Conservation (phyloP, 768 basidiomycete species). For the Calocybe cyanea region DNA sequence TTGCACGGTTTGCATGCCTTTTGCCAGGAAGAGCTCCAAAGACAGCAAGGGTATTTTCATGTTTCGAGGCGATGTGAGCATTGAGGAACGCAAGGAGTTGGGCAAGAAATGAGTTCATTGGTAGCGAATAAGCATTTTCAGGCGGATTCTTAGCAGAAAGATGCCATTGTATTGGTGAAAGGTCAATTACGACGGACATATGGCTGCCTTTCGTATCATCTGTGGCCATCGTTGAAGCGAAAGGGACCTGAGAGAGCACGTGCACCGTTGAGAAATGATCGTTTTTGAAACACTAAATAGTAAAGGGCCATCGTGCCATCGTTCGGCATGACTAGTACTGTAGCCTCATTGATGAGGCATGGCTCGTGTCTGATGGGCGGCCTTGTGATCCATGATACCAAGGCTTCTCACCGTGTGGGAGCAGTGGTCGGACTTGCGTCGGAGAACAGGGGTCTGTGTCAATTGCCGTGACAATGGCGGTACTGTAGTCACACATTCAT, state of each 20-base stretch:
- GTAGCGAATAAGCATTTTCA: slow-evolving; percentile 47
- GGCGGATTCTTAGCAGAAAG: slow-evolving; percentile 45
- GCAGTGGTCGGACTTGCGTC: slow-evolving; percentile 6
- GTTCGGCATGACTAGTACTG: neutral
- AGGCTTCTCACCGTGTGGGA: slow-evolving; percentile 3
- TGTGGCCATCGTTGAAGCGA: slow-evolving; percentile 13
- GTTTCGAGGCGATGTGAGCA: slow-evolving; percentile 83
- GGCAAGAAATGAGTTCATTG: slow-evolving; percentile 72
- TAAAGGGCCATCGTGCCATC: neutral
- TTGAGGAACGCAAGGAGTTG: slow-evolving; percentile 91
- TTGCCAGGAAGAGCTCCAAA: slow-evolving; percentile 85
- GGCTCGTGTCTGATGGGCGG: slow-evolving; percentile 12
- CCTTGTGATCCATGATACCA: slow-evolving; percentile 9
- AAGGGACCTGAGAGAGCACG: neutral
- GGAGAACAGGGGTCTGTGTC: slow-evolving; percentile 5
- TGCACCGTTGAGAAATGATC: neutral
- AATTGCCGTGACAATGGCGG: slow-evolving; percentile 8
- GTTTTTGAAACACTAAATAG: too few species aligned
- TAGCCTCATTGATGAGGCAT: slow-evolving; percentile 6
- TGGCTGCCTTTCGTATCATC: slow-evolving; percentile 40
- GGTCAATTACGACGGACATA: slow-evolving; percentile 81
- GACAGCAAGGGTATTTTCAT: slow-evolving; percentile 91
- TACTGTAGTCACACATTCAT: slow-evolving; percentile 7
- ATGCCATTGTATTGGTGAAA: slow-evolving; percentile 86
- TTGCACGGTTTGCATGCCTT: slow-evolving; percentile 47